Conservation (phyloP, 2,329 filamentous ascomycete genomes). For the Didymellaceae sp. region DNA sequence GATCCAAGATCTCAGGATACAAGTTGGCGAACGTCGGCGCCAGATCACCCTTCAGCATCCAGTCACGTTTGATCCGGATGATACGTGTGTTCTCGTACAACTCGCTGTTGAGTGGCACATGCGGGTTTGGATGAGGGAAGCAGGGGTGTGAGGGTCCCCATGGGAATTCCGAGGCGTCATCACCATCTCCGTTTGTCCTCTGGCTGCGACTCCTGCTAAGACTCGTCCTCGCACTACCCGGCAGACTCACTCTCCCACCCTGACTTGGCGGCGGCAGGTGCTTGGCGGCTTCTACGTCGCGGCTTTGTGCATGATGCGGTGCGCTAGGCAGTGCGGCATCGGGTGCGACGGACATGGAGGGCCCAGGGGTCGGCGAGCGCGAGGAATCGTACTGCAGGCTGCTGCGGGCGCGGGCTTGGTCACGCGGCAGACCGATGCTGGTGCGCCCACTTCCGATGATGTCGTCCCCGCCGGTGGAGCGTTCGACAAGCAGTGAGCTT, state of each 20-base stretch:
- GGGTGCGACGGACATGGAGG: slow-evolving; percentile 36
- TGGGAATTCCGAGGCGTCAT: slow-evolving; percentile 65
- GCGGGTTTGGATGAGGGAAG: slow-evolving; percentile 90
- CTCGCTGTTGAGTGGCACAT: slow-evolving; percentile 78
- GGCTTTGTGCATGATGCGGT: slow-evolving; percentile 18
- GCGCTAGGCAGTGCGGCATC: slow-evolving; percentile 21
- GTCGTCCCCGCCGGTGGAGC: slow-evolving; percentile 51
- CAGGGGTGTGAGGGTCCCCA: slow-evolving; percentile 97
- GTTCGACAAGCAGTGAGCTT: slow-evolving; percentile 47
- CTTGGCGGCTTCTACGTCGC: slow-evolving; percentile 37
- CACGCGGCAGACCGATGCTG: slow-evolving; percentile 59
- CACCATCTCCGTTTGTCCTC: slow-evolving; percentile 59
- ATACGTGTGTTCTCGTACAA: slow-evolving; percentile 82
- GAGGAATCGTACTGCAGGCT: slow-evolving; percentile 32
- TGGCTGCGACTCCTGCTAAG: slow-evolving; percentile 32
- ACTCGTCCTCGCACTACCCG: slow-evolving; percentile 36
- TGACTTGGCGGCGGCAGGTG: slow-evolving; percentile 12
- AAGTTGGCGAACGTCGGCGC: slow-evolving; percentile 93
- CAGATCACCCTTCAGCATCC: slow-evolving; percentile 86
- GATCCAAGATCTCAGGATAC: slow-evolving; percentile 94
- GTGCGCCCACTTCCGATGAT: slow-evolving; percentile 51
- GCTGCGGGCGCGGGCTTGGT: slow-evolving; percentile 25
- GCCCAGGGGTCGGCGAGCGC: slow-evolving; percentile 33
- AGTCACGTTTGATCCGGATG: slow-evolving; percentile 90
- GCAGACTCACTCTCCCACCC: slow-evolving; percentile 33